Base-by-base conservation (phyloP, 2,329 filamentous ascomycete species). In the Alternaria hordeiaustralica region DNA sequence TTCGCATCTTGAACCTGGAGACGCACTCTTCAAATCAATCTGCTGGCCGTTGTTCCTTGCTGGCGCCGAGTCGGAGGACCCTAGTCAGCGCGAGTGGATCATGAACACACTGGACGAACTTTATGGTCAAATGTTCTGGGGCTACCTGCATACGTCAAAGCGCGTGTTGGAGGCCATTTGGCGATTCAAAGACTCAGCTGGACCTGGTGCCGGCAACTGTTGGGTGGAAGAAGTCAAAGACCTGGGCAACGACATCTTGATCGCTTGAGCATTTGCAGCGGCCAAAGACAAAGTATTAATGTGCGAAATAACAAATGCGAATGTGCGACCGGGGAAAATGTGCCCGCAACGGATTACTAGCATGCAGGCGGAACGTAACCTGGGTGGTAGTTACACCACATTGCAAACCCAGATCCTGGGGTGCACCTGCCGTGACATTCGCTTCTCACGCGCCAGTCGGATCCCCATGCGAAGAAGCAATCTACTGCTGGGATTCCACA, bases 11-110 rank as follows among this genome's bases (percentile, higher is more conserved):
- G 80, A 79, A 26, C 81, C 82, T 20, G 74, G 80, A 3, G 85
- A 87, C 68, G 82, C 83, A 7, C 81, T 87, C 45, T 88, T 87
- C 79, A 88, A 88, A 71, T 87, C 85, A 8, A 87, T 86, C 3
- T 84, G 84, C n/a, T 89, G 87, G 87, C 86, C 87, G 2, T 81
- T 86, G 0, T 88, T 88, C 66, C 82, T 89, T 28, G 85, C 85
- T 3, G 87, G 87, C 2, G 86, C 86, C 0, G 87, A 88, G 69
- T 84, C 85, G 4, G 81, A 81, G 45, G 82, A 86, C 57, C 74
- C 78, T 0, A 76, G 79, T 36, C 83, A 83, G 60, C 80, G 86
- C 43, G 79, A 76, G 4, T 88, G 86, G 86, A 82, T 85, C n/a
- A 77, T 87, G 71, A 78, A 83, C 55, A 82, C 84, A 3, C 66